Evolutionary conservation across 768 basidiomycete genomes (phyloP).

Genomic region (Tylopilus subfusipes): DNA sequence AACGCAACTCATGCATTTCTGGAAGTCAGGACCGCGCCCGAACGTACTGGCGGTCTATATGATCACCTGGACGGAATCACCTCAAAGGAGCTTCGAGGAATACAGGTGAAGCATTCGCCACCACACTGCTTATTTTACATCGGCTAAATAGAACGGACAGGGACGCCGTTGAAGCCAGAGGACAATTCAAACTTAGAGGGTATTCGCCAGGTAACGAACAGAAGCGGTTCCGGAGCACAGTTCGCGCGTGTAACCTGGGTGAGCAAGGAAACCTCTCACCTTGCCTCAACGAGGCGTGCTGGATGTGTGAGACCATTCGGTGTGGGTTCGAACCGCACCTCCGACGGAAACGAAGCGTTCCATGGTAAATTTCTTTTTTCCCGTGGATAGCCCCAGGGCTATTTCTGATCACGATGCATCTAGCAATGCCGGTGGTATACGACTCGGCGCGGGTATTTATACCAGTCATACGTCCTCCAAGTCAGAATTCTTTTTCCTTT

Average conservation of each 20-base stretch:
- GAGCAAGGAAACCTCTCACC: constrained; percentile 17
- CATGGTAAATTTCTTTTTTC: constrained; percentile 11
- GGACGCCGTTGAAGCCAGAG: constrained; percentile 13
- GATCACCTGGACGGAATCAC: constrained; percentile 20
- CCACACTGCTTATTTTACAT: not conserved
- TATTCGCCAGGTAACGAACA: constrained; percentile 18
- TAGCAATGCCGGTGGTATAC: constrained; percentile 17
- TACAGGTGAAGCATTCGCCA: constrained; percentile 11
- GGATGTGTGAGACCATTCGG: constrained; percentile 21
- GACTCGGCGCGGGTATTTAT: constrained; percentile 27
- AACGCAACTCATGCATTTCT: constrained; percentile 4
- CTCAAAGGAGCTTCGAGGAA: constrained; percentile 7
- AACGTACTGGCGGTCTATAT: constrained; percentile 16
- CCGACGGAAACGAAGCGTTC: constrained; percentile 12
- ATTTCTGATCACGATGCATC: constrained; percentile 2
- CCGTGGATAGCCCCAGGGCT: too few relatives aligned
- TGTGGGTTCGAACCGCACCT: constrained; percentile 21
- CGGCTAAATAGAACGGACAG: constrained; percentile 5
- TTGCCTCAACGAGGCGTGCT: constrained; percentile 14
- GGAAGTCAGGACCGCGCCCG: constrained; percentile 8
- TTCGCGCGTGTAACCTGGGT: constrained; percentile 23
- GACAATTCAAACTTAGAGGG: not conserved
- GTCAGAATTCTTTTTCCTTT: constrained; percentile 4
- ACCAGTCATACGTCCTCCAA: constrained; percentile 23
- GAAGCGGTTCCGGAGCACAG: constrained; percentile 23